Base-by-base conservation (phyloP, 2,329 filamentous ascomycete genomes). In the Akanthomyces dipterigenus region DNA sequence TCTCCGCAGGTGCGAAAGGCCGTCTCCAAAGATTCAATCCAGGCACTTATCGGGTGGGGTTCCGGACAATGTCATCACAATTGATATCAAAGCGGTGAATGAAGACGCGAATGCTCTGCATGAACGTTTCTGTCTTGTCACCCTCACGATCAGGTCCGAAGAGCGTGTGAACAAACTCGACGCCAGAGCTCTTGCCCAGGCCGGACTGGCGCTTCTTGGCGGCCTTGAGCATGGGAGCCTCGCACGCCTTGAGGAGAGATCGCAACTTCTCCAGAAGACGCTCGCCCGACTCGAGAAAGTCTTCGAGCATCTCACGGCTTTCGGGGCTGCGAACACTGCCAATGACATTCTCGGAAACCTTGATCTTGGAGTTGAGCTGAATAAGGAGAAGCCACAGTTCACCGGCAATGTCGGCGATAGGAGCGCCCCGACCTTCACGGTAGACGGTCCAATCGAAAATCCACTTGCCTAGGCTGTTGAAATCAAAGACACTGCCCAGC, bases 361-460 rank as follows among this genome's bases (percentile, higher is more conserved):
- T 96, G 75, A 97, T 85, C 79, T 98, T 97, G 72, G 91, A 92
- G 16, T 92, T 89, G 50, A 98, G 82, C 76, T 97, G 90, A 74
- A 98, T 98, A 63, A 98, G 84, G 54, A 97, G 82, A 26, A 98
- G 83, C 95, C 95, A 99, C 60, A 99, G 82, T 70, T 98, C 93
- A 67, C 93, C 95, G 2, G 95, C 93, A 75, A 96, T 88, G 66
- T 97, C 92, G 58, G 92, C 86, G 70, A 97, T 90, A 55, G 92
- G 90, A 12, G 89, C 91, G 45, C 85, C 84, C 16, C 91, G 85
- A 42, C 91, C 91, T 67, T 96, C 88, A 73, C 89, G 88, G 78
- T 91, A 96, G 65, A 97, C 91, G 20, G 95, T 97, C 95, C 95
- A 99, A 81, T 98, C 95, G 76, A 96, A 99, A 71, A 99, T 96